Evolutionary conservation across 306 rosid species (phyloP).

Genomic region (Rosa lucieae): DNA sequence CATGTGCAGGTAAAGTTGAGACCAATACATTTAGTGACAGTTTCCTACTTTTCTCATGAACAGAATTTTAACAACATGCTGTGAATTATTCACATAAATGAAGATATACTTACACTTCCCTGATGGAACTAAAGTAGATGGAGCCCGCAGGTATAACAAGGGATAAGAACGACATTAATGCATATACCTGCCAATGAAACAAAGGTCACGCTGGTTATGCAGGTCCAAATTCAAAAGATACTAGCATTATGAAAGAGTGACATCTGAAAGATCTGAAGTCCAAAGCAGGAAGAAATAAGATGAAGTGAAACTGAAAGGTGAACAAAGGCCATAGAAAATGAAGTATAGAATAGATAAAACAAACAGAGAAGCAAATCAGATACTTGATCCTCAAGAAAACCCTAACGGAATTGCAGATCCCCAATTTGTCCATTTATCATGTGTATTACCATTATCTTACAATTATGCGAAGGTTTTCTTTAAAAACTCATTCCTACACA

Average conservation of each 20-base stretch:
- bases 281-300: not conserved
- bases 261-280: not conserved
- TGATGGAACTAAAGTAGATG: constrained; percentile 82
- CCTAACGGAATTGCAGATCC: not conserved
- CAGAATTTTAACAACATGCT: not conserved
- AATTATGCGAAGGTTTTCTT: not conserved
- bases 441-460: not conserved
- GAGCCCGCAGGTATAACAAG: constrained; percentile 71
- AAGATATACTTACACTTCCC: constrained; percentile 85
- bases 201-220: not conserved
- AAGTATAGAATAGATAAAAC: not conserved
- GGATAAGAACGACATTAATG: constrained; percentile 89
- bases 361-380: not conserved
- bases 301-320: not conserved
- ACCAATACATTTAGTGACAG: not conserved
- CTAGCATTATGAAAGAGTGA: constrained; percentile 11
- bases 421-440: not conserved
- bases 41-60: constrained; percentile 5
- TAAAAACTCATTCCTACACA: not conserved
- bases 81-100: not conserved
- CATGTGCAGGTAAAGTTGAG: not conserved
- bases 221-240: constrained; percentile 23
- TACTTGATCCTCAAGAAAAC: not conserved
- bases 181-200: constrained; percentile 70
- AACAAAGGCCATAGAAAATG: not conserved